Evolutionary conservation across 2,329 filamentous ascomycete genomes (phyloP).

Genomic region (Stenocarpella maydis): DNA sequence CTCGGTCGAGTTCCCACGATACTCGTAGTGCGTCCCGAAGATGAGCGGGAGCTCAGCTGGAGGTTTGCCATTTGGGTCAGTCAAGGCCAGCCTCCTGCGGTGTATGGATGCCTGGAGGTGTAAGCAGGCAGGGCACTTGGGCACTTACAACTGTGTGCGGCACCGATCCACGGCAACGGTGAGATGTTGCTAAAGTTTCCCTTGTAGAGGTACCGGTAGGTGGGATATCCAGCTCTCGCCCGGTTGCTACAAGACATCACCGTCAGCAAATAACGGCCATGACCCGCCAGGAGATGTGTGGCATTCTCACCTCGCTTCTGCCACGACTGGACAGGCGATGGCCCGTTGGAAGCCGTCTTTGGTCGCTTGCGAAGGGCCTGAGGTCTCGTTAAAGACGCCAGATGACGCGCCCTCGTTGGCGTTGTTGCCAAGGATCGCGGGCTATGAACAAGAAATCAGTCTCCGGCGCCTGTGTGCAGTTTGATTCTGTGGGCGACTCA

Average conservation of each 20-base stretch:
- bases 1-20: slow-evolving; percentile 19
- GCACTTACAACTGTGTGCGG: slow-evolving; percentile 36
- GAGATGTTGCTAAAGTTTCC: slow-evolving; percentile 39
- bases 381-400: neutral
- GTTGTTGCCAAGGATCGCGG: slow-evolving; percentile 40
- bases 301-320: neutral
- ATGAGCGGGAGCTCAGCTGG: slow-evolving; percentile 10
- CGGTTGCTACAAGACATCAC: neutral
- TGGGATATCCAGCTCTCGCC: neutral
- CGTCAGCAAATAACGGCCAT: neutral
- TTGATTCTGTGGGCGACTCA: slow-evolving; percentile 29
- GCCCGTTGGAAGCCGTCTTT: slow-evolving; percentile 7
- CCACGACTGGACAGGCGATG: slow-evolving; percentile 5
- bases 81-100: too few species aligned
- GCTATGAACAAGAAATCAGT: slow-evolving; percentile 29
- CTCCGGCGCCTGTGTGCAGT: too few species aligned
- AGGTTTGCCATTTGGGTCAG: neutral
- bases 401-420: slow-evolving; percentile 37
- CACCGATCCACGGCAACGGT: slow-evolving; percentile 37
- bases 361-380: neutral
- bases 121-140: too few species aligned
- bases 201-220: slow-evolving; percentile 37
- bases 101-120: neutral
- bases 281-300: accelerated
- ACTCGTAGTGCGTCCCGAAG: slow-evolving; percentile 16